Base-by-base conservation (phyloP, 208 protist genomes). In the Crithidia mellificae region DNA sequence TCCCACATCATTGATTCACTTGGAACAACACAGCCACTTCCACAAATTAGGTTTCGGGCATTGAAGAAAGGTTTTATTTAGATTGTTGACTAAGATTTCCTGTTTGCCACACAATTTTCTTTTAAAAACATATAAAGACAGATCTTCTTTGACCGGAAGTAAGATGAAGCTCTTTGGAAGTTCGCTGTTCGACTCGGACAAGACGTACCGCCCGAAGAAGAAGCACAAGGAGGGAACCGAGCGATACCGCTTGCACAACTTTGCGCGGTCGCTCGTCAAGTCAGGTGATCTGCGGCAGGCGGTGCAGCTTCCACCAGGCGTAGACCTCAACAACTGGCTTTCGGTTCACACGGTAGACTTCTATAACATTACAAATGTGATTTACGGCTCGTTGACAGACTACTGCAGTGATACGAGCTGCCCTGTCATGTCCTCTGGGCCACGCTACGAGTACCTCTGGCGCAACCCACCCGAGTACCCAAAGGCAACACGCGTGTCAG, bases 351-450 rank as follows among this genome's bases (percentile, higher is more conserved):
- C 97, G 1, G 91, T 99, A 5, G 98, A 99, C 73, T 99, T 99
- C 74, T 99, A 99, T 90, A 99, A 99, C 85, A 98, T 99, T 62
- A 98, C 98, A 8, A 99, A 99, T 69, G 89, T 99, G 46, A 77
- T 99, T 22, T 99, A 99, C 73, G 98, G 97, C 56, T 98, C 96
- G 1, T 90, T 99, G 43, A 98, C 98, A n/a, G 98, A 99, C 74
- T 99, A 98, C 75, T 99, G 99, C 87, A 99, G 98, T 17, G 65
- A 66, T 17, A 76, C 85, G 43, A 91, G 69, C 14, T 99, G 98
- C 70, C 95, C 97, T 0, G 80, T 98, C 8, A 99, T 99, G 98
- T 94, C 77, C 7, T 98, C 95, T 8, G 96, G 96, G 0, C 87
- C 85, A n/a, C 87, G 90, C 54, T 98, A 96, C 70, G 97, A 99